A percentile compares a stretch with the other conserved stretches of the same genome.
Conservation (phyloP, 345 rosid species). For the Lagerstroemia speciosa region DNA sequence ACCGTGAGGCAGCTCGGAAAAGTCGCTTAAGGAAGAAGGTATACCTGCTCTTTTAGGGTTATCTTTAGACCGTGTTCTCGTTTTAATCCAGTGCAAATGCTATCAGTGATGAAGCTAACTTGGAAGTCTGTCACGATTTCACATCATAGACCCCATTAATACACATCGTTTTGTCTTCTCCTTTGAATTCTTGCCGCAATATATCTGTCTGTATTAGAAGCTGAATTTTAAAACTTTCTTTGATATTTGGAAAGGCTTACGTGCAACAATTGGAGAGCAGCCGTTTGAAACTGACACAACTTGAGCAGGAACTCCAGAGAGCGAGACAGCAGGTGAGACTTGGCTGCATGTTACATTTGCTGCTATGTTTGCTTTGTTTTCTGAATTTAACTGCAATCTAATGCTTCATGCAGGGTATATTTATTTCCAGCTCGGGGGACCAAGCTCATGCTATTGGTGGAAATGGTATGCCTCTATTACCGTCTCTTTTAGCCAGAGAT, state of each 20-base stretch:
- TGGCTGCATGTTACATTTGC: constrained; percentile 4
- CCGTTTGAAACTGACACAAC: constrained; percentile 88
- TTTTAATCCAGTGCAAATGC: background rate
- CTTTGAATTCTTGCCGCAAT: background rate
- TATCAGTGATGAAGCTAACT: background rate
- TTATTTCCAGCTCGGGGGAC: constrained; percentile 93
- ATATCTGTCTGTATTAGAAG: background rate
- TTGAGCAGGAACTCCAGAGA: constrained; percentile 97
- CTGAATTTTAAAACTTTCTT: constrained; percentile 1
- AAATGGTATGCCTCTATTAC: constrained; percentile 49
- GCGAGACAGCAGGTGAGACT: constrained; percentile 87
- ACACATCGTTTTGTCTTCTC: background rate
- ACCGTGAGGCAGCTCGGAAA: constrained; percentile 97
- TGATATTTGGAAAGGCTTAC: constrained; percentile 50
- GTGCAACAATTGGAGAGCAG: constrained; percentile 98
- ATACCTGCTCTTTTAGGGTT: constrained; percentile 7
- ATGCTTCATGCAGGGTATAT: constrained; percentile 54
- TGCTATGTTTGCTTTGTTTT: background rate
- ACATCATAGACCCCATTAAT: background rate
- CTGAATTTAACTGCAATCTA: background rate
- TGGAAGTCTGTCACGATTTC: background rate
- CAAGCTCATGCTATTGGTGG: constrained; percentile 88
- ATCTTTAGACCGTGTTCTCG: background rate
- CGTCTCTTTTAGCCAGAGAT: background rate
- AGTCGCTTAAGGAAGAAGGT: constrained; percentile 94